Evolutionary conservation across 805 yeast species (phyloP), one percentile per base, ranked within the genome.

Genomic region (Candida parachauliodes): DNA sequence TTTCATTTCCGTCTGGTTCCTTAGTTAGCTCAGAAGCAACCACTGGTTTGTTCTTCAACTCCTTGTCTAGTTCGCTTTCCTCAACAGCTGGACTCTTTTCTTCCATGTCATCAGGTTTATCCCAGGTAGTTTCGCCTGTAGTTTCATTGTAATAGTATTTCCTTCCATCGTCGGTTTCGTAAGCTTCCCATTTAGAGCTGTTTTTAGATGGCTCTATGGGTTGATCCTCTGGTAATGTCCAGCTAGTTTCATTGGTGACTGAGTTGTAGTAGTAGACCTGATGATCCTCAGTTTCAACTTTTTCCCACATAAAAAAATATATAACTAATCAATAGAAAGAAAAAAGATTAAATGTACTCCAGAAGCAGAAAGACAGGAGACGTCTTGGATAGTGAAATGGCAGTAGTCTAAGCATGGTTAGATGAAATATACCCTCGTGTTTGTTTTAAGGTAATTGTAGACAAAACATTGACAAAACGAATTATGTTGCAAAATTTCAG

Each of bases 51-150:
- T 37, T 35, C 15, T 50, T 50, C 11, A 60, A 44, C 33, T 51
- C 49, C 8, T 17, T 26, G 26, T 59, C 60, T 10, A 47, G 17
- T 14, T 33, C 50, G 44, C 16, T 34, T 34, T 47, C 39, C 34
- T 28, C 34, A 14, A 16, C 15, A 11, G 8, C 7, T 18, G 7
- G 19, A 15, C 29, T 45, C 17, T 41, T 41, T 23, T 35, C 34
- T 5, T 20, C 26, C 12, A 76, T 65, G 22, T 70, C 80, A 1
- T 54, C 65, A 0, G 96, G 96, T n/a, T 76, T 58, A 14, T 80
- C 84, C 96, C 96, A 89, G 0, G 81, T 79, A 14, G 93, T 81
- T 49, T 79, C 79, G 5, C 77, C 72, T 0, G 91, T 76, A 19
- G 59, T 58, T 10, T 69, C 63, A 51, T 84, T 83, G 58, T 81